Conservation (phyloP, 768 basidiomycete species). For the Exidia glandulosa region DNA sequence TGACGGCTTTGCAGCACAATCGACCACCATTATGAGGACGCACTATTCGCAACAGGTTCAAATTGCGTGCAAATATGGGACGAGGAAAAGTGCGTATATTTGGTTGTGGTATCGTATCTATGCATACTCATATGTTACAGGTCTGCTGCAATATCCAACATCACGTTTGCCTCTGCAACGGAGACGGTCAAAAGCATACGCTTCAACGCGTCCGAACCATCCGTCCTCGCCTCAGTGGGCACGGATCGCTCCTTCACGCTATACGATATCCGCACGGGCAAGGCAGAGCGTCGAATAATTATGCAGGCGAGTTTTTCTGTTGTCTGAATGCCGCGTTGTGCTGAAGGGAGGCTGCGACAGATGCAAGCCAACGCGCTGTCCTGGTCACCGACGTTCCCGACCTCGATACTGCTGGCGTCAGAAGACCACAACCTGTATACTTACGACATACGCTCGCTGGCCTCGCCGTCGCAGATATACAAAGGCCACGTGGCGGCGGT, state of each 20-base stretch:
- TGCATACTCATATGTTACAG: conserved; percentile 26
- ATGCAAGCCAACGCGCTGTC: conserved; percentile 84
- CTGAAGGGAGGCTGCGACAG: conserved; percentile 22
- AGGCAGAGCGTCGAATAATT: conserved; percentile 81
- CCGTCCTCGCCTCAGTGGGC: conserved; percentile 89
- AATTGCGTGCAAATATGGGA: conserved; percentile 96
- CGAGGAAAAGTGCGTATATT: conserved; percentile 70
- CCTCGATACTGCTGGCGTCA: conserved; percentile 83
- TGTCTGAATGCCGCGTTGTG: not conserved
- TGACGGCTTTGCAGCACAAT: conserved; percentile 51
- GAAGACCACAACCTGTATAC: conserved; percentile 99
- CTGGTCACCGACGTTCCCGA: conserved; percentile 96
- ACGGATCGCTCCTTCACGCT: conserved; percentile 92
- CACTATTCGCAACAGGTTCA: conserved; percentile 90
- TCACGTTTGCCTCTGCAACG: conserved; percentile 75
- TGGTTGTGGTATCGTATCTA: too few species aligned
- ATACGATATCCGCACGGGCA: conserved; percentile 94
- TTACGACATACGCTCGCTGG: conserved; percentile 83
- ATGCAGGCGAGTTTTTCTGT: conserved; percentile 57
- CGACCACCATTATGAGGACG: conserved; percentile 83
- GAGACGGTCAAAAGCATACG: conserved; percentile 83
- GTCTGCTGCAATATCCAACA: conserved; percentile 74
- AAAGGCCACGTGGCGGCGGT: conserved; percentile 96
- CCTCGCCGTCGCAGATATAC: conserved; percentile 81
- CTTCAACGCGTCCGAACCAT: conserved; percentile 91